Evolutionary conservation across 73 alveolate genomes (phyloP).

Genomic region (Stentor roeselii): DNA sequence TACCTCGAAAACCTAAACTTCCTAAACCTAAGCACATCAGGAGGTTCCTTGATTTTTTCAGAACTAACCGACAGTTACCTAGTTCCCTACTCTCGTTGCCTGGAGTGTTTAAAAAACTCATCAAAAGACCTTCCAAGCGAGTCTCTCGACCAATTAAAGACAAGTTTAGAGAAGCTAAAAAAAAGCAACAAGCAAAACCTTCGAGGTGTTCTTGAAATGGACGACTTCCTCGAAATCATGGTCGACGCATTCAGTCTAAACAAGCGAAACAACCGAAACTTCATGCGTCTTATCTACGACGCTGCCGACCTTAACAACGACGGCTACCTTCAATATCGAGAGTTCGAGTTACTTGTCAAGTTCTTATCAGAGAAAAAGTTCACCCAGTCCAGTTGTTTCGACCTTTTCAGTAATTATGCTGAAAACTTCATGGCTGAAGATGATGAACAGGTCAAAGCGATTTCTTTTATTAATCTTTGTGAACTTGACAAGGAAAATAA

Average conservation of each 20-base stretch:
- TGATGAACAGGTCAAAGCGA: slow-evolving; percentile 26
- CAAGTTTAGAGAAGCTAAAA: background rate
- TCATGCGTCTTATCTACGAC: background rate
- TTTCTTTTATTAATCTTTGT: slow-evolving; percentile 3
- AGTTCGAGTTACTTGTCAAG: slow-evolving; percentile 4
- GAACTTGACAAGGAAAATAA: background rate
- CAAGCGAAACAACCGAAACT: background rate
- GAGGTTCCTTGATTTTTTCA: background rate
- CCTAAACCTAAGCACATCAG: background rate
- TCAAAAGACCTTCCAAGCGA: background rate
- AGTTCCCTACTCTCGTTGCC: background rate
- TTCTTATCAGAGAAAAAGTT: background rate
- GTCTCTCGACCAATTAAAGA: background rate
- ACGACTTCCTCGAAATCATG: background rate
- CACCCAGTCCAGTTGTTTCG: too few relatives aligned
- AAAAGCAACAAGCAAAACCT: background rate
- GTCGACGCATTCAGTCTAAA: background rate
- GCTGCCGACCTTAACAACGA: slow-evolving; percentile 23
- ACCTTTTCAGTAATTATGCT: background rate
- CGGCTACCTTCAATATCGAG: background rate
- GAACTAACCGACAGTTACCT: background rate
- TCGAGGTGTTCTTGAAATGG: background rate
- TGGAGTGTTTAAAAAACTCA: background rate
- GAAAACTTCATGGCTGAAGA: background rate
- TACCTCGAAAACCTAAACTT: background rate